Base-by-base conservation (phyloP, 176 grass and related monocot species). In the Puccinellia tenuiflora region DNA sequence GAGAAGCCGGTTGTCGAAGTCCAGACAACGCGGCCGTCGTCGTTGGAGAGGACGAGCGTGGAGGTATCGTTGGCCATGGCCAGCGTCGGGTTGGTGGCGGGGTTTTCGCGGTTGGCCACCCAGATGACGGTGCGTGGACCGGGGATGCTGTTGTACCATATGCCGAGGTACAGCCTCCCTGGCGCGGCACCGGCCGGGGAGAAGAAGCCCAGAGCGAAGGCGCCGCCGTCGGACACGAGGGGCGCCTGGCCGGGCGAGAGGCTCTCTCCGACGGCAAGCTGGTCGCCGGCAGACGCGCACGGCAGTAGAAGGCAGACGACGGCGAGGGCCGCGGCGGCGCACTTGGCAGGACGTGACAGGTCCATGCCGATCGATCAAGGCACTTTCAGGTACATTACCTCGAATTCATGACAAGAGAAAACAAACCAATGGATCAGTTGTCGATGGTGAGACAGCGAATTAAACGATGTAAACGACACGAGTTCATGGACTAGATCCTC, bases 121-220 rank as follows among this genome's bases (percentile, higher is more conserved):
- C 82, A 84, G 15, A 55, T 45, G 4, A 77, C 82, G 59, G 82
- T 84, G 42, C 59, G 72, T 5, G 42, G 69, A 0, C n/a, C 45
- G 0, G 82, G 45, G 31, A 76, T 39, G 72, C 16, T 13, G 79
- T 30, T 66, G 82, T 84, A 84, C 72, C 82, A 84, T 53, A 84
- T 76, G 16, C 82, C 82, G 16, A 76, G 4, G 72, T 84, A 84
- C 57, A 13, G 43, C 1, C 45, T 66, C 0, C 9, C 72, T 3
- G 82, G 72, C 0, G 0, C 48, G 22, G 71, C 47, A 11, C 28
- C 63, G 43, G 24, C 48, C 3, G 82, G 59, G 3, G 31, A 52
- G 72, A 84, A 83, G 81, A 83, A 83, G 55, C 81, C 81, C 0
- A 83, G 29, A 1, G 56, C 70, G 29, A 83, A 84, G 30, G n/a